A percentile compares a stretch with the other conserved stretches of the same genome.
Evolutionary conservation across 1,284 basidiomycete species (phyloP).

Genomic region (Cutaneotrichosporon dermatis): DNA sequence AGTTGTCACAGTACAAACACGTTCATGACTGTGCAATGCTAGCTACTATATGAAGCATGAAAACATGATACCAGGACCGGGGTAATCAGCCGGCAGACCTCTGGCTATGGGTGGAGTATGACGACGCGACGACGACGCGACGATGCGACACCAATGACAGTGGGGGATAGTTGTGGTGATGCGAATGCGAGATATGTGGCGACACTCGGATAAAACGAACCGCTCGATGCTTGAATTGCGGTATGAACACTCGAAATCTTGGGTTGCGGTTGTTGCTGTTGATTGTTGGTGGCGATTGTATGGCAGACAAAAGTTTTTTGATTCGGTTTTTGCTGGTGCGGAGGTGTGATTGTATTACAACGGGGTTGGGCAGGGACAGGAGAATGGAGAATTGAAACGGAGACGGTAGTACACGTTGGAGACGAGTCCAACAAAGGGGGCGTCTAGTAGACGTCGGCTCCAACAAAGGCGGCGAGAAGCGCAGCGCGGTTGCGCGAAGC

Average conservation of each 20-base stretch:
- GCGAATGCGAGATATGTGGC: conserved; percentile 2
- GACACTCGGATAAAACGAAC: not conserved
- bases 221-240: not conserved
- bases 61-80: no score
- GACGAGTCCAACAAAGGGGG: not conserved
- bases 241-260: not conserved
- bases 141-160: not conserved
- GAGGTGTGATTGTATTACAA: not conserved
- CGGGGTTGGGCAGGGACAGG: not conserved
- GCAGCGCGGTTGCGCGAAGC: conserved; percentile 10
- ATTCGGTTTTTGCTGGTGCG: not conserved
- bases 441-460: not conserved
- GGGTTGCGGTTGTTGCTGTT: not conserved
- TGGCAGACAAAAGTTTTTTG: not conserved
- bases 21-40: conserved; percentile 4
- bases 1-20: conserved; percentile 1
- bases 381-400: not conserved
- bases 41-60: not conserved
- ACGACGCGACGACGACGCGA: no score
- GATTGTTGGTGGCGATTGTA: not conserved
- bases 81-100: no score
- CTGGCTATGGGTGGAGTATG: no score
- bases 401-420: not conserved
- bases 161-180: not conserved
- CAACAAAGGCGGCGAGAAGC: not conserved